Evolutionary conservation across 83 land plant species (phyloP).

Genomic region (Larix sibirica): DNA sequence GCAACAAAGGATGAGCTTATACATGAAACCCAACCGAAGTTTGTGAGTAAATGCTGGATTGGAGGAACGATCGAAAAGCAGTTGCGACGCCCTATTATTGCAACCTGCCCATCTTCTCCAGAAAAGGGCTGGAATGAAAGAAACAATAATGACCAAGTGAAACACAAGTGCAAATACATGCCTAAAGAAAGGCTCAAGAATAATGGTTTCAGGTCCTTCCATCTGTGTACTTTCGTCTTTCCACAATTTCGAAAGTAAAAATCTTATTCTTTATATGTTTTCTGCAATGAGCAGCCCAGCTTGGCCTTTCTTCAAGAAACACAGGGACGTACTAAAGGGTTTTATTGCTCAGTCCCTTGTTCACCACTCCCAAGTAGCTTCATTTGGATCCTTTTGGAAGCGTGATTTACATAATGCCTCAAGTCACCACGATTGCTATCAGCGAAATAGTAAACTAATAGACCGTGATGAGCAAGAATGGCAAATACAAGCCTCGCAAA

Average conservation of each 20-base stretch:
- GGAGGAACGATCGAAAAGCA: neutral
- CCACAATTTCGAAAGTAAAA: neutral
- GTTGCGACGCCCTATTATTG: neutral
- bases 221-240: neutral
- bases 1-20: neutral
- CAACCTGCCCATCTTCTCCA: conserved; percentile 3
- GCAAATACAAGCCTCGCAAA: too few species aligned
- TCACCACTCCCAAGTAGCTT: too few species aligned
- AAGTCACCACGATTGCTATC: too few species aligned
- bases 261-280: neutral
- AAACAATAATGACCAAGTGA: neutral
- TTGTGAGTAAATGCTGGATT: neutral
- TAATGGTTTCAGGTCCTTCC: neutral
- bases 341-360: too few species aligned
- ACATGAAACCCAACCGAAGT: neutral
- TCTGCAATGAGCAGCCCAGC: neutral
- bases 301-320: too few species aligned
- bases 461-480: too few species aligned
- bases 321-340: too few species aligned
- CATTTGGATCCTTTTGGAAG: too few species aligned
- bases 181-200: neutral
- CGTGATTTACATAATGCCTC: too few species aligned
- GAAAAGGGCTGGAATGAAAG: neutral
- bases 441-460: too few species aligned
- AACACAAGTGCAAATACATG: neutral